Conservation (phyloP, 176 grass and related monocot species). For the Oryza meyeriana region DNA sequence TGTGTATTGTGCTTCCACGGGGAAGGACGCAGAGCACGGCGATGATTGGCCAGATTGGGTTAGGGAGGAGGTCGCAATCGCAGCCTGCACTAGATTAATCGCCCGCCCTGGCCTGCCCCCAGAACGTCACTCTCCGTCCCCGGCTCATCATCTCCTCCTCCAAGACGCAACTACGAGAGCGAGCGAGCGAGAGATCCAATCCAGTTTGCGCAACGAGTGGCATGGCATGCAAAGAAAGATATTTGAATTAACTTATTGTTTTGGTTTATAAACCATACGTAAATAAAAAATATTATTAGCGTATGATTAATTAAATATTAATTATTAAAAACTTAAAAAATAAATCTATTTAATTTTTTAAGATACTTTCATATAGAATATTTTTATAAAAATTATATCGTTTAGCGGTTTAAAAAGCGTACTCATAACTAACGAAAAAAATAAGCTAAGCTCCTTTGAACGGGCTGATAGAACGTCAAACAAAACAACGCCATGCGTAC, state of each 20-base stretch:
- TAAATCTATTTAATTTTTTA: too few species aligned
- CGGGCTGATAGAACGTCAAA: not conserved
- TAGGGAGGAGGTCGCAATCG: slow-evolving; percentile 50
- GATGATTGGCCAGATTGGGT: slow-evolving; percentile 52
- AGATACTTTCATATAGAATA: too few species aligned
- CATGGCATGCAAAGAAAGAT: too few species aligned
- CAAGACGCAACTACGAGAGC: slow-evolving; percentile 14
- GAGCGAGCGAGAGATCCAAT: slow-evolving; percentile 20
- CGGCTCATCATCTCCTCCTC: not conserved
- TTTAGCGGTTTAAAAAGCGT: too few species aligned
- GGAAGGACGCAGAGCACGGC: not conserved
- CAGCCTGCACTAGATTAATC: slow-evolving; percentile 51
- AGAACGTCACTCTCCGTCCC: slow-evolving; percentile 17
- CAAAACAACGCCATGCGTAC: slow-evolving; percentile 4
- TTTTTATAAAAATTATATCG: too few species aligned
- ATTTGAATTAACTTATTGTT: too few species aligned
- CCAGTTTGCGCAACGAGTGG: not conserved
- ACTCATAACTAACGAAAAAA: too few species aligned
- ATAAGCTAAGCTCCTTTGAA: too few species aligned
- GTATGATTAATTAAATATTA: too few species aligned
- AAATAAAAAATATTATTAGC: too few species aligned
- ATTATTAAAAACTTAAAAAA: too few species aligned
- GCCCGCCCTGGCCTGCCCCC: not conserved
- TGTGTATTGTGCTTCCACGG: not conserved
- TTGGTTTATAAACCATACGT: too few species aligned